Conservation (phyloP, 768 basidiomycete species). For the Myochromella boudieri region DNA sequence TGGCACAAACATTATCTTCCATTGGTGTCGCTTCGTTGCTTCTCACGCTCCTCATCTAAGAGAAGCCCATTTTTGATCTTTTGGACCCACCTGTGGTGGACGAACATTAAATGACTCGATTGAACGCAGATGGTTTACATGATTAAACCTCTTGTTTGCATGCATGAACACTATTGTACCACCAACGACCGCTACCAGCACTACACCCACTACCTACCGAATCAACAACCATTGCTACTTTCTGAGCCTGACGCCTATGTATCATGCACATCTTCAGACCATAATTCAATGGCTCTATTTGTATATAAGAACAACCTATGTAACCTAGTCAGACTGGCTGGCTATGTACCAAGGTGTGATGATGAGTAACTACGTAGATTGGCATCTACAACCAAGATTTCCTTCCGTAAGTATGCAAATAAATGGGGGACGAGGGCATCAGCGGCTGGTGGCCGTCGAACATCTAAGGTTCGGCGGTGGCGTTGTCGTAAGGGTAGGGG, state of each 20-base stretch:
- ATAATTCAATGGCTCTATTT: background rate
- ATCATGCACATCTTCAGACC: slow-evolving; percentile 4
- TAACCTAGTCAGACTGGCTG: background rate
- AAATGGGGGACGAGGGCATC: background rate
- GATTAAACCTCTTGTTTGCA: background rate
- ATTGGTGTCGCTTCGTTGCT: slow-evolving; percentile 20
- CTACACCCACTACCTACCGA: background rate
- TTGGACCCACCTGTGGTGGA: slow-evolving; percentile 2
- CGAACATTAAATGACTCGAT: slow-evolving; percentile 6
- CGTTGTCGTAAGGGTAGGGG: slow-evolving; percentile 7
- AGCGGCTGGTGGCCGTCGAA: slow-evolving; percentile 3
- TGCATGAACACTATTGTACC: slow-evolving; percentile 11
- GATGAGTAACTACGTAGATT: slow-evolving; percentile 1
- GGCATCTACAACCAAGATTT: slow-evolving; percentile 3
- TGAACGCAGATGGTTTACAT: background rate
- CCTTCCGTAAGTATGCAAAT: background rate
- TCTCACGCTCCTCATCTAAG: slow-evolving; percentile 17
- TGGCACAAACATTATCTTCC: slow-evolving; percentile 11
- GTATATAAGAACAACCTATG: background rate
- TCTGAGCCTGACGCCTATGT: background rate
- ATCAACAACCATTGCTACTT: background rate
- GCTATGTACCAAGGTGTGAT: too few relatives aligned
- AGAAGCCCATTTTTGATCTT: slow-evolving; percentile 5
- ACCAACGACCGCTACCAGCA: slow-evolving; percentile 4
- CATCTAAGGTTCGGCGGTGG: slow-evolving; percentile 2